A percentile compares a stretch with the other conserved stretches of the same genome.
These are phyloP conservation scores for Cynara cardunculus DNA, from an alignment of 129 eudicot species.

Conservation along the genomic window DNA sequence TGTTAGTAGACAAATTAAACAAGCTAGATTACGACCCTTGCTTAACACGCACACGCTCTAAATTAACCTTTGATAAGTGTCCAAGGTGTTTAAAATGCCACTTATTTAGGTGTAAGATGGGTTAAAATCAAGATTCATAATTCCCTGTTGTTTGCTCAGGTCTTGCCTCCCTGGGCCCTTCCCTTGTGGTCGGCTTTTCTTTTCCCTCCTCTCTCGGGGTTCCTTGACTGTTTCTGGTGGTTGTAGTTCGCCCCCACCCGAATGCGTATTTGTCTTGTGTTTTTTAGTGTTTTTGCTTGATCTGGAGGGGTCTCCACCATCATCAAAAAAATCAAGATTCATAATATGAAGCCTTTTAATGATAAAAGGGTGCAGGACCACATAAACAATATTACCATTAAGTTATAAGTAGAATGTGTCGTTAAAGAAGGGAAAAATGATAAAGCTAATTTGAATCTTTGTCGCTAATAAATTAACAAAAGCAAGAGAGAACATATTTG, in stretches of 20 bases:
- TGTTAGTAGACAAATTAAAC: too few species aligned
- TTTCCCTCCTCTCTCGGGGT: too few species aligned
- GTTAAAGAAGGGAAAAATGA: slow-evolving; percentile 29
- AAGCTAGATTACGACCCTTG: not conserved
- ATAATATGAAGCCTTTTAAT: not conserved
- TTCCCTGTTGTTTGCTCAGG: too few species aligned
- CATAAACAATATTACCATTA: not conserved
- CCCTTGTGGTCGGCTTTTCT: too few species aligned
- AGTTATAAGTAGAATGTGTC: slow-evolving; percentile 10
- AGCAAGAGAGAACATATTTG: slow-evolving; percentile 23
- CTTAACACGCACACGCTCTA: not conserved
- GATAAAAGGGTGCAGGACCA: slow-evolving; percentile 1
- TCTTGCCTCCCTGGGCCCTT: too few species aligned
- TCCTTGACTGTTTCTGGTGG: too few species aligned
- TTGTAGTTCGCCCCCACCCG: too few species aligned
- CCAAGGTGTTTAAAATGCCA: not conserved
- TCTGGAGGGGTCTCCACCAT: too few species aligned
- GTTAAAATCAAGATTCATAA: not conserved
- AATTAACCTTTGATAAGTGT: not conserved
- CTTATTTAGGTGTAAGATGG: not conserved
- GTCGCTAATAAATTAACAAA: slow-evolving; percentile 37
- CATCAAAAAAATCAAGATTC: not conserved
- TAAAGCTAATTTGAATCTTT: slow-evolving; percentile 20
- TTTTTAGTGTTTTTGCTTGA: too few species aligned
- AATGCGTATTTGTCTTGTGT: too few species aligned